These are phyloP conservation scores for Sanghuangporus weigelae DNA, from an alignment of 1,284 basidiomycete species.

Conservation along the genomic window DNA sequence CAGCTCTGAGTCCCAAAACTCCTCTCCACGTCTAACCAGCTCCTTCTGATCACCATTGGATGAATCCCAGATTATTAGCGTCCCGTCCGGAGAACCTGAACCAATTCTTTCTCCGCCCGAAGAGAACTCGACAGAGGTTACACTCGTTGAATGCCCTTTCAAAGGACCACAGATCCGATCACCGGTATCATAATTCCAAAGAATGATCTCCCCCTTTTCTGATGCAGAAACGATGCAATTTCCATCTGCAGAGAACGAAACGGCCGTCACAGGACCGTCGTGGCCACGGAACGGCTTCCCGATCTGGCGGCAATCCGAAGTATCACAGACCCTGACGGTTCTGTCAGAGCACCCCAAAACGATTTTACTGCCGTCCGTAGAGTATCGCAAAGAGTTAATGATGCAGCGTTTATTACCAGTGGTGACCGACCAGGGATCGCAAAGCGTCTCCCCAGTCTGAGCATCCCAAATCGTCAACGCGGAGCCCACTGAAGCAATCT, in stretches of 20 bases:
- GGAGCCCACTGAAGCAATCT: not conserved
- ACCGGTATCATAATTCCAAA: not conserved
- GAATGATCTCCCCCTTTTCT: not conserved
- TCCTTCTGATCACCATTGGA: not conserved
- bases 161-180: not conserved
- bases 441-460: not conserved
- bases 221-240: not conserved
- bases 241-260: not conserved
- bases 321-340: not conserved
- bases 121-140: conserved; percentile 8
- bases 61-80: conserved; percentile 6
- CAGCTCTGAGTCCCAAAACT: too few relatives aligned
- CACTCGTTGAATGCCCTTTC: not conserved
- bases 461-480: not conserved
- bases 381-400: not conserved
- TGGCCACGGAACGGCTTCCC: not conserved
- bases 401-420: too few relatives aligned
- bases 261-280: not conserved
- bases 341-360: not conserved
- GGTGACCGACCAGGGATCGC: not conserved
- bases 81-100: conserved; percentile 8
- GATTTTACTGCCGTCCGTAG: conserved; percentile 8
- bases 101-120: conserved; percentile 5
- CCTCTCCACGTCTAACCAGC: too few relatives aligned
- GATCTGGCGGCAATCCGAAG: not conserved